phyloP scores from a whole-genome alignment of 2,329 filamentous ascomycete genomes.

The Biscogniauxia mediterranea region DNA sequence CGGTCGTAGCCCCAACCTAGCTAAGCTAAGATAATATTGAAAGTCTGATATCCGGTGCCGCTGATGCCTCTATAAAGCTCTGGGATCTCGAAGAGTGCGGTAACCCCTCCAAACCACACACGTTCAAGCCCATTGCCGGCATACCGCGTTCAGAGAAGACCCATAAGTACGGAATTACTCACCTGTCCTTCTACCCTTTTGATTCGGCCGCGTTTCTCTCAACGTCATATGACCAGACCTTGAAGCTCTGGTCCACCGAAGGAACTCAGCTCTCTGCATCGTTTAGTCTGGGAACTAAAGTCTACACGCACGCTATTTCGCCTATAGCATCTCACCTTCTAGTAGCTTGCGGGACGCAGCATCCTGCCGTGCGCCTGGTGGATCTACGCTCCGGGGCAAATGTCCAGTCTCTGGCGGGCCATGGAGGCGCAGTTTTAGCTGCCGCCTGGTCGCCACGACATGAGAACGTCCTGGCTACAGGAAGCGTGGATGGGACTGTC shows the following conservation, averaged over 20 bases:
- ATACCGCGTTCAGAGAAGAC: conserved; percentile 44
- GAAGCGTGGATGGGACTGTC: conserved; percentile 79
- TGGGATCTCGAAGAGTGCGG: conserved; percentile 76
- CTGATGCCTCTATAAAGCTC: conserved; percentile 78
- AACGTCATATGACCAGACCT: conserved; percentile 72
- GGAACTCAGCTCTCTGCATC: conserved; percentile 59
- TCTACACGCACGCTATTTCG: conserved; percentile 78
- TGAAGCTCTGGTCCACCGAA: conserved; percentile 73
- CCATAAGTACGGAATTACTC: conserved; percentile 72
- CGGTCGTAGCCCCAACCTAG: neutral
- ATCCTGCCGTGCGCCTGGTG: conserved; percentile 78
- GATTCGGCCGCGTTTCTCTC: conserved; percentile 74
- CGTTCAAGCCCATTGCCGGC: conserved; percentile 53
- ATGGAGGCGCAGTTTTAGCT: conserved; percentile 65
- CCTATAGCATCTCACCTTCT: conserved; percentile 70
- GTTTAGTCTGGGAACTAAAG: conserved; percentile 65
- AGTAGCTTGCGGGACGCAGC: conserved; percentile 84
- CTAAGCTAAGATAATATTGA: neutral
- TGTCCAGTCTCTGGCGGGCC: conserved; percentile 68
- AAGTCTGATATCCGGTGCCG: conserved; percentile 79
- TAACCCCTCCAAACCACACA: conserved; percentile 44
- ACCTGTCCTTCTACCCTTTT: conserved; percentile 76
- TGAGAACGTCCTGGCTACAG: conserved; percentile 78
- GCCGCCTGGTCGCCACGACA: conserved; percentile 79
- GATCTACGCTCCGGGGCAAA: conserved; percentile 80